Base-by-base conservation (phyloP, 106 monocot species). In the Dendrobium officinale region DNA sequence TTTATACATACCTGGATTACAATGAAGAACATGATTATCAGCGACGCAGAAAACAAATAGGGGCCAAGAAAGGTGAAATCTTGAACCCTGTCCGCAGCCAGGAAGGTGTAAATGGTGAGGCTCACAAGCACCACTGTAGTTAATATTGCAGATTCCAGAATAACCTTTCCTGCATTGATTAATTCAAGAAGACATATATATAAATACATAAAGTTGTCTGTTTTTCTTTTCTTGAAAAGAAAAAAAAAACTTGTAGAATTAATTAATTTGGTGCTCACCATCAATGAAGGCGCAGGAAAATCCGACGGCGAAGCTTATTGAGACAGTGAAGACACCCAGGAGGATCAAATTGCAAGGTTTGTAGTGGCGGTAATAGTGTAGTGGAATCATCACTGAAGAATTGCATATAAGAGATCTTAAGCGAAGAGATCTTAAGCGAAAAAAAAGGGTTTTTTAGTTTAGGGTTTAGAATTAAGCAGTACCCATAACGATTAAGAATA, bases 1-100 rank as follows among this genome's bases (percentile, higher is more conserved):
- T 56, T 13, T 55, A 13, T 55, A 55, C 0, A 51, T 75, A 90
- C 87, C 89, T 90, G 89, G 73, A 90, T 90, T 11, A 90, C 73
- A 13, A 77, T 84, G 37, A 86, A 90, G 7, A 87, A 37, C 2
- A 87, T 1, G 45, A 90, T 54, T 5, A 90, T 81, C 73, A 90
- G 42, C 55, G 87, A 7, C 15, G 89, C 54, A 67, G 81, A 68
- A 24, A 85, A 90, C 9, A 90, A 64, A 78, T 85, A 87, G 47
- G 87, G 89, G 0, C 85, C 89, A 0, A 86, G 78, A 56, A 90
- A 87, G 77, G 37, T 87, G 87, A 90, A 90, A 55, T 85, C 89
- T 11, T 85, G 55, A 4, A 86, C 86, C 56, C 82, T 85, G 10
- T 55, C 64, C 8, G 80, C 82, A 3, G 89, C 58, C 58, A 16